phyloP scores from a whole-genome alignment of 352 stramenopile genomes.

The Blastocystis sp. region DNA sequence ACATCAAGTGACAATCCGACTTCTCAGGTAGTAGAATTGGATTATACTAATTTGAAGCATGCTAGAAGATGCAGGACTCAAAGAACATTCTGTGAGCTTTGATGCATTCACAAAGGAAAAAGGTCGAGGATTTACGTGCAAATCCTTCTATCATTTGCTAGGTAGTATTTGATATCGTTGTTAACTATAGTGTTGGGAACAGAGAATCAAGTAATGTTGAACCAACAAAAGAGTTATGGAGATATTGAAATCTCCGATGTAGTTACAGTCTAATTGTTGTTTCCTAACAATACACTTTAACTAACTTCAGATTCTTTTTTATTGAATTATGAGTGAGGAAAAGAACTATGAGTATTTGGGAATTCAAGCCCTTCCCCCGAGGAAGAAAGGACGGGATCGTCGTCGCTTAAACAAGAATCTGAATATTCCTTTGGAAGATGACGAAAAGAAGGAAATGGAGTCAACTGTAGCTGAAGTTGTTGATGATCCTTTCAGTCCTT shows the following conservation, averaged over 20 bases:
- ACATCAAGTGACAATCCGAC: slow-evolving; percentile 21
- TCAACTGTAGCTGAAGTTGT: background rate
- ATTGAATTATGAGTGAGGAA: background rate
- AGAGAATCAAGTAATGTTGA: slow-evolving; percentile 11
- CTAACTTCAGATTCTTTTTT: background rate
- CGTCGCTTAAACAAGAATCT: slow-evolving; percentile 19
- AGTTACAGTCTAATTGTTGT: background rate
- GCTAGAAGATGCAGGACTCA: slow-evolving; percentile 46
- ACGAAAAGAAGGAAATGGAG: background rate
- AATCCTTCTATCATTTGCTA: slow-evolving; percentile 44
- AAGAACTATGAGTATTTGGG: slow-evolving; percentile 33
- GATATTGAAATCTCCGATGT: slow-evolving; percentile 44
- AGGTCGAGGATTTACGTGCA: background rate
- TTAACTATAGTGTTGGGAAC: slow-evolving; percentile 16
- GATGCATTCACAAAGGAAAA: background rate
- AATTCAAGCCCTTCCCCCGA: slow-evolving; percentile 29
- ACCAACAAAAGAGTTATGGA: slow-evolving; percentile 34
- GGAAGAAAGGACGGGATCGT: slow-evolving; percentile 55
- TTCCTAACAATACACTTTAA: slow-evolving; percentile 11
- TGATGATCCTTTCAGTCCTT: slow-evolving; percentile 46
- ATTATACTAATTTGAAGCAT: background rate
- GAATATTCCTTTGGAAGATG: background rate
- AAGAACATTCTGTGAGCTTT: slow-evolving; percentile 44
- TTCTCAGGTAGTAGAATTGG: background rate
- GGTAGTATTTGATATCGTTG: background rate